A percentile compares a stretch with the other conserved stretches of the same genome.
Conservation (phyloP, 345 rosid genomes). For the Trapa incisa region DNA sequence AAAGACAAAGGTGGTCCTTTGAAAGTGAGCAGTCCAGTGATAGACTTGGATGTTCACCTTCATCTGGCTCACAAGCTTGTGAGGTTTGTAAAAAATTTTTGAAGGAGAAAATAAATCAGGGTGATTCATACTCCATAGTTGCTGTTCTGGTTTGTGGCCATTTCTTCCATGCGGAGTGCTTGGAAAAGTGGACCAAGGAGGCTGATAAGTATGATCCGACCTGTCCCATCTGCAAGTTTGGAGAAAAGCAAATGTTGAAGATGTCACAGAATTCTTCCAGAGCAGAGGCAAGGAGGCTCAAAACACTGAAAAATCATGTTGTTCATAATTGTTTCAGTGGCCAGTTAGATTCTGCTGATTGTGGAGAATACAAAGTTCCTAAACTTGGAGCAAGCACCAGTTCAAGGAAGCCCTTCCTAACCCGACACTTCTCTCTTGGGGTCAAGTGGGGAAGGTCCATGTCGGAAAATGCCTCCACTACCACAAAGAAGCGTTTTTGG, state of each 20-base stretch:
- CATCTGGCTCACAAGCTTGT: slow-evolving; percentile 53
- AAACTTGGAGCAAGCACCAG: slow-evolving; percentile 49
- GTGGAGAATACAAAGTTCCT: slow-evolving; percentile 28
- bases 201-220: slow-evolving; percentile 64
- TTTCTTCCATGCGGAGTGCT: slow-evolving; percentile 80
- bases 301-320: slow-evolving; percentile 60
- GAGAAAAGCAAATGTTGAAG: slow-evolving; percentile 59
- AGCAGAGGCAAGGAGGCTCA: slow-evolving; percentile 49
- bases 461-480: slow-evolving; percentile 32
- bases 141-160: slow-evolving; percentile 84
- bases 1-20: slow-evolving; percentile 90
- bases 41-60: slow-evolving; percentile 71
- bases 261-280: slow-evolving; percentile 46
- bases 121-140: slow-evolving; percentile 39
- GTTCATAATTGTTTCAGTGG: slow-evolving; percentile 50
- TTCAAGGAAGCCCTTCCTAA: slow-evolving; percentile 59
- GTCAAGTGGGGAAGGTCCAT: slow-evolving; percentile 56
- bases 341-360: slow-evolving; percentile 38
- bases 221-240: slow-evolving; percentile 69
- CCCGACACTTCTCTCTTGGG: slow-evolving; percentile 55
- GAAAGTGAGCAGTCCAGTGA: slow-evolving; percentile 80
- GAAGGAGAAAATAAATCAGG: slow-evolving; percentile 45
- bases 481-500: slow-evolving; percentile 64
- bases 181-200: slow-evolving; percentile 62
- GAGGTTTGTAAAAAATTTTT: slow-evolving; percentile 72